These are phyloP conservation scores for Pelargonium nanum DNA, from an alignment of 345 rosid genomes.

Conservation along the genomic window DNA sequence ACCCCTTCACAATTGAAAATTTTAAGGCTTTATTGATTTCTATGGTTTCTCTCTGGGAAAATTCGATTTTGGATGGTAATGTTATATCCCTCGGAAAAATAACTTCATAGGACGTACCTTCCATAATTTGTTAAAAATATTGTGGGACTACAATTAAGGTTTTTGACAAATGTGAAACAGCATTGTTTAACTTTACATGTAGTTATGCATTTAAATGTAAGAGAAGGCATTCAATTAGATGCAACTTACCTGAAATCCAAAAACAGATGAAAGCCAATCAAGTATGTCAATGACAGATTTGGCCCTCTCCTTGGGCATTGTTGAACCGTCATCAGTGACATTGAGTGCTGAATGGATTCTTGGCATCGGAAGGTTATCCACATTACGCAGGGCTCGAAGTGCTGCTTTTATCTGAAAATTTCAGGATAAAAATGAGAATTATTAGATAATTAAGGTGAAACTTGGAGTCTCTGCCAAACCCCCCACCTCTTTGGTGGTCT, in stretches of 20 bases:
- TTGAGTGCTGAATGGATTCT: conserved; percentile 12
- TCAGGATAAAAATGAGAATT: background rate
- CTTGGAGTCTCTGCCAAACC: too few relatives aligned
- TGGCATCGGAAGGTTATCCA: conserved; percentile 56
- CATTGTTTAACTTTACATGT: too few relatives aligned
- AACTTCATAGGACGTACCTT: too few relatives aligned
- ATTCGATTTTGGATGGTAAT: too few relatives aligned
- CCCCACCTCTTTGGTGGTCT: too few relatives aligned
- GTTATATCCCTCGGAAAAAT: too few relatives aligned
- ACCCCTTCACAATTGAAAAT: too few relatives aligned
- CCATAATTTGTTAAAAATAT: too few relatives aligned
- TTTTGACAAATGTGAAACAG: too few relatives aligned
- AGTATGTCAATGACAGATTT: conserved; percentile 52
- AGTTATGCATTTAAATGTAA: background rate
- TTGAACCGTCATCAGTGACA: conserved; percentile 13
- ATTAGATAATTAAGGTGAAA: conserved; percentile 5
- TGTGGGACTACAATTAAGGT: too few relatives aligned
- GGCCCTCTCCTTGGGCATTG: conserved; percentile 25
- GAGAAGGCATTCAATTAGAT: conserved; percentile 5
- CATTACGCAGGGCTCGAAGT: conserved; percentile 44
- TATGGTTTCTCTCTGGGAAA: too few relatives aligned
- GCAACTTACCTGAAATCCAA: conserved; percentile 88
- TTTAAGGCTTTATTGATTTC: too few relatives aligned
- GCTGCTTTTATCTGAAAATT: conserved; percentile 67
- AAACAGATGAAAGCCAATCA: conserved; percentile 82